Base-by-base conservation (phyloP, 331 rosid genomes). In the Phaseolus coccineus region DNA sequence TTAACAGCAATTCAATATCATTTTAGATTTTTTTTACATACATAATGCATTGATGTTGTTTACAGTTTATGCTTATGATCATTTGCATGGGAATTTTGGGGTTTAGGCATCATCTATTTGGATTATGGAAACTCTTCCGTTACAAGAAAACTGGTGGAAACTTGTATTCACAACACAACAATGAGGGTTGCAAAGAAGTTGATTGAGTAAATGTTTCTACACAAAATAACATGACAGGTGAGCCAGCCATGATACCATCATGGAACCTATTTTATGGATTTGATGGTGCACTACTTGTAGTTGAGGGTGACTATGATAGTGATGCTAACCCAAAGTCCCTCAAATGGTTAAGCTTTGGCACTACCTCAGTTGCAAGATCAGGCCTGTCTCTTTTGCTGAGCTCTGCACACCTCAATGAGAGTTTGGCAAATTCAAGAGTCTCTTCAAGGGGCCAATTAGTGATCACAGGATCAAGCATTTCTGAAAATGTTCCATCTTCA, bases 351-450 rank as follows among this genome's bases (percentile, higher is more conserved):
- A 93, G 94, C 85, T 91, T 91, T 0, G 96, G 98, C 69, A 90
- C 84, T 6, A 93, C 64, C 6, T 76, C 85, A 0, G 50, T 58
- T 46, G 83, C 92, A 88, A 93, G 97, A 71, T 90, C 91, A 1
- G 97, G 98, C 88, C 98, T 90, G 42, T 91, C 97, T 76, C 77
- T 93, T 80, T 91, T 93, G 80, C 97, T 88, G 47, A 93, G 84
- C 50, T 93, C 96, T 6, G 98, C 83, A 55, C 98, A 93, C 1
- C 66, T 73, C 52, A 94, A 65, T 19, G 98, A 81, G 80, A 94
- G 65, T 16, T 87, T 83, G 12, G 93, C 91, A 77, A 90, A 94
- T 31, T 62, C 75, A 4, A 89, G 80, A 77, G 90, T 83, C 83
- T 90, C 91, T 71, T 94, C 89, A 11, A 85, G 5, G 0, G 94